Percentiles rank a stretch among this genome's conserved stretches.
phyloP scores from a whole-genome alignment of 768 basidiomycete species.

The Serendipita sp. region DNA sequence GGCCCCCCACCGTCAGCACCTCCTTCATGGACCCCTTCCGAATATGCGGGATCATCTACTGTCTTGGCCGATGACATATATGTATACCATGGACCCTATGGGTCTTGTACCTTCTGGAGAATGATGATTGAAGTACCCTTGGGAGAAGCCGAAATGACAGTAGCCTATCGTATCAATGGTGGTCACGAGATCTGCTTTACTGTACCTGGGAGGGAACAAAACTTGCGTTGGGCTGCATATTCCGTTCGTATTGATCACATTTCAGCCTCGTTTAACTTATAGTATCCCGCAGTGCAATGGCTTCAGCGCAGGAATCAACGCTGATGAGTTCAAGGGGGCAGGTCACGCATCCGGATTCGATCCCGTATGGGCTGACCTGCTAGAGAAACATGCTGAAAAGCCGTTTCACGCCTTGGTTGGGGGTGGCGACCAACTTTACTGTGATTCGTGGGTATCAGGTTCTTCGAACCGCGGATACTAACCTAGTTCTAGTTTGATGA shows the following conservation, averaged over 20 bases:
- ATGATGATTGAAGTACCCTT: constrained; percentile 77
- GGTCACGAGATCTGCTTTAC: constrained; percentile 65
- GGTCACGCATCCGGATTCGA: constrained; percentile 73
- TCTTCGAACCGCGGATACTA: too few relatives aligned
- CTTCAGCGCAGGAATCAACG: constrained; percentile 54
- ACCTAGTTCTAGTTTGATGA: constrained; percentile 37
- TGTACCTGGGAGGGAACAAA: constrained; percentile 63
- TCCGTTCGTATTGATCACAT: constrained; percentile 31
- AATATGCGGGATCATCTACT: constrained; percentile 22
- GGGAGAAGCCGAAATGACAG: constrained; percentile 47
- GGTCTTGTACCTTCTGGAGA: constrained; percentile 87
- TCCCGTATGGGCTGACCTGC: constrained; percentile 87
- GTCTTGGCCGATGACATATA: constrained; percentile 55
- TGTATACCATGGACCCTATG: constrained; percentile 40
- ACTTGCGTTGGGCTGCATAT: constrained; percentile 83
- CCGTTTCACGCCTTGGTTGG: constrained; percentile 90
- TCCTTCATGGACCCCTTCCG: constrained; percentile 11
- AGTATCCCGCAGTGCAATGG: constrained; percentile 14
- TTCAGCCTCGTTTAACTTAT: constrained; percentile 9
- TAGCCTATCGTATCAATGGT: constrained; percentile 69
- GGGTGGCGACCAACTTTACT: constrained; percentile 87
- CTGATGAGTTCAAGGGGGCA: constrained; percentile 68
- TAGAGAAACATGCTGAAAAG: constrained; percentile 56
- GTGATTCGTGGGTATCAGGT: constrained; percentile 40
- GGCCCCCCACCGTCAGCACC: background rate